phyloP scores from a whole-genome alignment of 306 rosid genomes.

The Cucurbita ficifolia region DNA sequence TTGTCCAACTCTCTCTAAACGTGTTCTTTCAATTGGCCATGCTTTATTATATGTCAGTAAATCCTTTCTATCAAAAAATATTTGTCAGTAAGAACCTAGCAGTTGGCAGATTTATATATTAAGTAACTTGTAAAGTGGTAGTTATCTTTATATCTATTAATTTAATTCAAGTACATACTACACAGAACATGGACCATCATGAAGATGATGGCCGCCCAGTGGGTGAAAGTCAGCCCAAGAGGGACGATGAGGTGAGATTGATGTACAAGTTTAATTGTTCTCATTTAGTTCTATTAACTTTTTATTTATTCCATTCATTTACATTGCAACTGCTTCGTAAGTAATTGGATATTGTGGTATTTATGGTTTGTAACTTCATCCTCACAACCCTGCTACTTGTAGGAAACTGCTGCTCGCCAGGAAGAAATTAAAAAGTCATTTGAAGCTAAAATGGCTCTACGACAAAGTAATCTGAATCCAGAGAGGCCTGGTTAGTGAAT shows the following conservation, averaged over 20 bases:
- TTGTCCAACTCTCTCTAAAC: background rate
- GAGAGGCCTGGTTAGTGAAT: conserved; percentile 82
- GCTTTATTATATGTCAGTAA: background rate
- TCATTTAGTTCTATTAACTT: background rate
- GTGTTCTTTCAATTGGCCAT: background rate
- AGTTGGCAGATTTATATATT: background rate
- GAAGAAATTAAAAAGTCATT: conserved; percentile 79
- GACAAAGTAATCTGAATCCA: conserved; percentile 84
- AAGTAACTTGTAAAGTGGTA: background rate
- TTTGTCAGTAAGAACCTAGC: background rate
- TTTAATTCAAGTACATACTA: background rate
- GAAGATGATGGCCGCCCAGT: conserved; percentile 58
- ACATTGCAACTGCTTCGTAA: background rate
- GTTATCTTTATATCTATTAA: background rate
- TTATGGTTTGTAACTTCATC: background rate
- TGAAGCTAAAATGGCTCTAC: conserved; percentile 77
- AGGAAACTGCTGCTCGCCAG: conserved; percentile 84
- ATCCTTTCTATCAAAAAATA: background rate
- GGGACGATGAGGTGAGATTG: conserved; percentile 67
- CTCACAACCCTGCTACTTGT: background rate
- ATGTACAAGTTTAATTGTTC: background rate
- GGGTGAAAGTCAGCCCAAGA: conserved; percentile 51
- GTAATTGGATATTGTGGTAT: background rate
- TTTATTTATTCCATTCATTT: background rate
- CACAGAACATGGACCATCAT: conserved; percentile 34